Evolutionary conservation across 148 eudicot genomes (phyloP), one percentile per base, ranked within the genome.

Genomic region (Chenopodium quinoa): DNA sequence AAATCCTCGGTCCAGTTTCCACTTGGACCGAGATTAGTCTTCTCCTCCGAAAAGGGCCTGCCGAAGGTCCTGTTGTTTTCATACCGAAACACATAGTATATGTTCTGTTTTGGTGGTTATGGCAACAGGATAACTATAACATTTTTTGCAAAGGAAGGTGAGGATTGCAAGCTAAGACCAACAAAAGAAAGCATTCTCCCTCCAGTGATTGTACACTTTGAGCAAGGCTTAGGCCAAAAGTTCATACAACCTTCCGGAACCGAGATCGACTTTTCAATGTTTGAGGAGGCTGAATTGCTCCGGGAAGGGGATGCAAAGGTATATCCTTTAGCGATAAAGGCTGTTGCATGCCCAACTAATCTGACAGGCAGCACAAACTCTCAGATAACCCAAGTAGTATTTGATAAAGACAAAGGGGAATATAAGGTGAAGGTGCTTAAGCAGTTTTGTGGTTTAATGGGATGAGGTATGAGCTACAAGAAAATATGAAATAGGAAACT

Each of bases 401-500:
- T 96, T 75, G 95, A 91, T 73, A 93, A 90, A 82, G 98, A 93
- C 37, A 94, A 89, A 85, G 99, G 93, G 46, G 93, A 89, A 79
- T 91, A 88, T 79, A 89, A 88, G 74, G 89, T 91, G 44, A 92
- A 85, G 82, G 97, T 94, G 78, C 86, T 94, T 85, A 96, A 92
- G 82, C 99, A 96, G 81, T 96, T 66, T 79, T 96, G 56, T 90
- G 95, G 95, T 97, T 96, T 56, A 92, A 89, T 79, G 90, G 90
- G 22, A 88, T 88, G 90, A 88, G 99, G 81, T 96, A 91, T 83
- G 99, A 96, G 83, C 85, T 93, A 25, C 99, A 91, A 79, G 99
- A 96, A 91, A 96, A 60, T 96, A 90, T 73, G 99, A 98, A 66
- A 93, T 96, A 62, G 98, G 99, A 46, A 93, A 93, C 81, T 92